Evolutionary conservation across 805 yeast species (phyloP), one percentile per base, ranked within the genome.

Genomic region (Candida yuanshanica): DNA sequence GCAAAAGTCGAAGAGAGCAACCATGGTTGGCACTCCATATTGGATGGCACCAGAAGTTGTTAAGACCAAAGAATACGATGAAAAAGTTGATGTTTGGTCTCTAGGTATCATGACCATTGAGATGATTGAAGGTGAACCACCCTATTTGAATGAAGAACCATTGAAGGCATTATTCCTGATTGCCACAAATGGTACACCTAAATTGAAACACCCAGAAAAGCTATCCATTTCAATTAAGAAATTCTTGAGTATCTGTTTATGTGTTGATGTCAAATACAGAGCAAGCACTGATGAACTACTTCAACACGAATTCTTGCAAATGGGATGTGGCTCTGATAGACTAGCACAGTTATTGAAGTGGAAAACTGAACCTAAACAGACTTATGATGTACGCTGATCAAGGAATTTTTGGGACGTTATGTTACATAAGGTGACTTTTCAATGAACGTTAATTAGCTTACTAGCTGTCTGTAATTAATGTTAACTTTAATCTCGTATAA

Each of bases 41-140:
- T 93, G 99, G 99, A 93, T 93, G 99, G 99, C 99, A 0, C 99
- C 99, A 1, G 99, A 93, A 63, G 98, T 93, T 39, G 97, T 93
- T 20, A 82, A 89, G 42, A 83, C 95, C 49, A 88, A 89, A 60
- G 97, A 90, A 55, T 93, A 93, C 57, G 99, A 95, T 43, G 95
- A 95, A 42, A 90, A 95, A 59, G 96, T 93, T 25, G 99, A 93
- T 63, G 86, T 95, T 39, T 93, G 99, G 99, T 88, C 97, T 9
- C 67, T 95, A 49, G 99, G 99, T 50, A 95, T 93, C 51, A 93
- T 93, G 98, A 81, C 90, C 8, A 93, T 93, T 55, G 99, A 93
- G 68, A 90, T 93, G 98, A 81, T 93, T 51, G 99, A 93, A 65
- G 96, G 97, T 20, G 99, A 93, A 60, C 99, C 99, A 10, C 99